These are phyloP conservation scores for Apophysomyces elegans DNA, from an alignment of 371 early-diverging fungal species.

Conservation along the genomic window DNA sequence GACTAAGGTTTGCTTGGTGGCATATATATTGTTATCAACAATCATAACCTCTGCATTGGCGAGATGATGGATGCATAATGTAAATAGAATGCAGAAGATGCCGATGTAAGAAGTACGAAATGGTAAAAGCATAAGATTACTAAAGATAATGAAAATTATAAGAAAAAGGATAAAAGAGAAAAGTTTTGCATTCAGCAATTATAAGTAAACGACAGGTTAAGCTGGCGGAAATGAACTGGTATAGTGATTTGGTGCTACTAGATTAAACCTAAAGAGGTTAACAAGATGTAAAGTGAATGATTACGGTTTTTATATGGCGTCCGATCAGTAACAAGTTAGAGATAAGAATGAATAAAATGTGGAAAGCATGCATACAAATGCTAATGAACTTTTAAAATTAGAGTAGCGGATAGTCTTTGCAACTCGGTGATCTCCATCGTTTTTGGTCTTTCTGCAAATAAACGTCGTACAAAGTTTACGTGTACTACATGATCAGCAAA, in stretches of 20 bases:
- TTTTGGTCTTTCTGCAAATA: neutral
- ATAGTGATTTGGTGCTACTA: constrained; percentile 1
- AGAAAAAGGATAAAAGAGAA: neutral
- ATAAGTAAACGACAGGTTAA: neutral
- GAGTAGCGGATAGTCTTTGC: neutral
- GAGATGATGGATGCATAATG: neutral
- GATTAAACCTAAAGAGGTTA: constrained; percentile 8
- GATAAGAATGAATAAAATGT: no score
- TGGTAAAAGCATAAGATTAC: neutral
- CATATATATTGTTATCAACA: neutral
- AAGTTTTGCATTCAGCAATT: neutral
- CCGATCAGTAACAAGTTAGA: neutral
- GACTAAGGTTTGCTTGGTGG: neutral
- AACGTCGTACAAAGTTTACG: neutral
- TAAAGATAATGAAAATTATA: neutral
- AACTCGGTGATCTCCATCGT: neutral
- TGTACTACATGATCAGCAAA: neutral
- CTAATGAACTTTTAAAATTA: neutral
- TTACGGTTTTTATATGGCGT: neutral
- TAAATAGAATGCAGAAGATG: neutral
- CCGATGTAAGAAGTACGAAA: neutral
- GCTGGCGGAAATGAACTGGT: constrained; percentile 1
- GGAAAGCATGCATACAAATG: neutral
- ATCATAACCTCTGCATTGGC: neutral
- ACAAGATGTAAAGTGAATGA: neutral